A percentile compares a stretch with the other conserved stretches of the same genome.
Evolutionary conservation across 2,329 filamentous ascomycete genomes (phyloP).

Genomic region (Alternaria ventricosa): DNA sequence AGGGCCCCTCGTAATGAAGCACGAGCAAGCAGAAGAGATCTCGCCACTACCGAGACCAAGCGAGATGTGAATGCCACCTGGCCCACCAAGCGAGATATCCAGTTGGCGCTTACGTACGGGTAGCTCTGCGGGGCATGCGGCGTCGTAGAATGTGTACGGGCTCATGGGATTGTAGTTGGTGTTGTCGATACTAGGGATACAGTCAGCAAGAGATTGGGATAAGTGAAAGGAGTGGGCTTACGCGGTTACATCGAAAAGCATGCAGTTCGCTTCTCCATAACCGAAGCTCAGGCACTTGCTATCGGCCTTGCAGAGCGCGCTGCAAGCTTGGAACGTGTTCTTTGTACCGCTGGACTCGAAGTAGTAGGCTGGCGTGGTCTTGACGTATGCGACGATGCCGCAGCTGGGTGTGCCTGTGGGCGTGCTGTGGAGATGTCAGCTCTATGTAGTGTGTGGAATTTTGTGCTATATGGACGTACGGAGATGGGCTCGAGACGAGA

Average conservation of each 20-base stretch:
- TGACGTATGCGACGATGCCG: slow-evolving; percentile 42
- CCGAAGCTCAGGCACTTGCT: slow-evolving; percentile 41
- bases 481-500: slow-evolving; percentile 23
- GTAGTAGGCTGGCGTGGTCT: slow-evolving; percentile 39
- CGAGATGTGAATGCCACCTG: slow-evolving; percentile 31
- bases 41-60: slow-evolving; percentile 25
- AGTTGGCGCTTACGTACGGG: slow-evolving; percentile 40
- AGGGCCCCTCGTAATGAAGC: slow-evolving; percentile 37
- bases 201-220: neutral
- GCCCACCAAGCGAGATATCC: slow-evolving; percentile 10
- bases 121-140: slow-evolving; percentile 33
- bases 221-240: slow-evolving; percentile 17
- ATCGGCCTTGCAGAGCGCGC: slow-evolving; percentile 41
- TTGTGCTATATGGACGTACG: slow-evolving; percentile 20
- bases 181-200: slow-evolving; percentile 30
- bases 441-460: neutral
- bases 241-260: slow-evolving; percentile 41
- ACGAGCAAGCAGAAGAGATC: slow-evolving; percentile 40
- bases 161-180: slow-evolving; percentile 43
- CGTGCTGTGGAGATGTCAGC: slow-evolving; percentile 20
- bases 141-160: slow-evolving; percentile 45
- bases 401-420: slow-evolving; percentile 27
- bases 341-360: slow-evolving; percentile 44
- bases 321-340: slow-evolving; percentile 40
- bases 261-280: slow-evolving; percentile 44